phyloP scores from a whole-genome alignment of 1,284 basidiomycete species.

The Waitea zeae region DNA sequence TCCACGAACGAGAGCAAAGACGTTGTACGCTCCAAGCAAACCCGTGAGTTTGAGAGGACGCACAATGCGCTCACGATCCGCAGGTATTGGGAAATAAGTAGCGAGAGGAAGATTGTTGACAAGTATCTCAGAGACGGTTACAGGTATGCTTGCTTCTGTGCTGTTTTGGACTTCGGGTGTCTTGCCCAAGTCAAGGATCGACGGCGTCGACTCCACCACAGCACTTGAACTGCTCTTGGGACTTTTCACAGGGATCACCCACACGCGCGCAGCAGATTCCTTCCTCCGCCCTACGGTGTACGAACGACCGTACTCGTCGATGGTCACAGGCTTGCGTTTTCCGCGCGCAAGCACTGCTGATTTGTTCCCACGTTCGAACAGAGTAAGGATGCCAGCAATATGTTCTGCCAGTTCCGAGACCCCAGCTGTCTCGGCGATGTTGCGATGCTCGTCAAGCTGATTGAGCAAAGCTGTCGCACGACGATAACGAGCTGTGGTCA shows the following conservation, averaged over 20 bases:
- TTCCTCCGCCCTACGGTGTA: constrained; percentile 77
- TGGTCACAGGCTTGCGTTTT: constrained; percentile 32
- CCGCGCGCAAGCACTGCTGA: constrained; percentile 34
- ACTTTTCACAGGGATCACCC: constrained; percentile 67
- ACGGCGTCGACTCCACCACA: background rate
- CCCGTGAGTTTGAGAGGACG: constrained; percentile 77
- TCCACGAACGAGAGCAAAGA: constrained; percentile 78
- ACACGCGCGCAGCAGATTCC: constrained; percentile 76
- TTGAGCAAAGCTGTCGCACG: constrained; percentile 48
- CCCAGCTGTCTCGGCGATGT: constrained; percentile 51
- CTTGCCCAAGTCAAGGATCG: background rate
- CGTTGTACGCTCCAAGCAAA: constrained; percentile 81
- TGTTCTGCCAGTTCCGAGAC: constrained; percentile 35
- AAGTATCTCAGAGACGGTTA: constrained; percentile 27
- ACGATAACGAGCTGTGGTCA: constrained; percentile 63
- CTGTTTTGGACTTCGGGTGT: background rate
- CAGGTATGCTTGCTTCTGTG: too few relatives aligned
- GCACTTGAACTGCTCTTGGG: background rate
- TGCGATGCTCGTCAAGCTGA: constrained; percentile 55
- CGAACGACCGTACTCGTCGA: constrained; percentile 66
- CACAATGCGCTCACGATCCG: constrained; percentile 68
- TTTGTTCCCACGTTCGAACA: constrained; percentile 51
- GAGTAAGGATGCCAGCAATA: constrained; percentile 34
- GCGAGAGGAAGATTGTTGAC: constrained; percentile 74
- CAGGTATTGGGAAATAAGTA: constrained; percentile 62